Evolutionary conservation across 805 yeast species (phyloP), one percentile per base, ranked within the genome.

Genomic region (Wickerhamiella shivajii): DNA sequence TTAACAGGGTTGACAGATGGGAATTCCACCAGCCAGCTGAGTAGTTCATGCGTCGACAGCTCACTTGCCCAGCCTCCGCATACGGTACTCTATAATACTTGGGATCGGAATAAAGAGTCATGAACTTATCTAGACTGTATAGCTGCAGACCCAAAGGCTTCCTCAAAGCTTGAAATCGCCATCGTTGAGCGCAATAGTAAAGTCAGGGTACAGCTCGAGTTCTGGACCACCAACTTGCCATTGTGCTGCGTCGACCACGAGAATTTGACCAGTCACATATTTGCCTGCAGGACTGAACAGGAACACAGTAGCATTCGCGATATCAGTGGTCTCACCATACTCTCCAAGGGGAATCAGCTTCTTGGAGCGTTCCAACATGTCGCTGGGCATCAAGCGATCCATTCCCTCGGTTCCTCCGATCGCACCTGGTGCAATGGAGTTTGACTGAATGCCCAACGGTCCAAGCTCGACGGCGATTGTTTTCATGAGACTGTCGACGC

Each of bases 371-470:
- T 61, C 57, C 15, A 63, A 55, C 14, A 67, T 49, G 5, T 48
- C 64, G 4, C 47, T 51, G 39, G 60, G 67, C 25, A 53, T 55
- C 39, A 87, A 64, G 41, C 92, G 65, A 26, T 69, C 64, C 56
- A 75, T 63, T 5, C 96, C 96, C 56, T 85, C 96, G 5, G 96
- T 87, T 15, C 72, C 78, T 4, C 57, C 80, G 47, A 85, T 85
- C 6, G 81, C 74, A 12, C 97, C 96, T 0, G 97, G 97, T 2
- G 95, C 95, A 45, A 85, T 69, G 48, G 79, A 72, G 53, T 87
- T 85, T 29, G 74, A 67, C 37, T 90, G 67, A 27, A 85, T 67
- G 4, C 96, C 96, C 36, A 80, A 52, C 2, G 95, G 93, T 1
- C 96, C 96, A 35, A 81, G 63, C 56, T 85, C 97, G 5, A 84